Evolutionary conservation across 148 eudicot species (phyloP).

Genomic region (Fagopyrum esculentum): DNA sequence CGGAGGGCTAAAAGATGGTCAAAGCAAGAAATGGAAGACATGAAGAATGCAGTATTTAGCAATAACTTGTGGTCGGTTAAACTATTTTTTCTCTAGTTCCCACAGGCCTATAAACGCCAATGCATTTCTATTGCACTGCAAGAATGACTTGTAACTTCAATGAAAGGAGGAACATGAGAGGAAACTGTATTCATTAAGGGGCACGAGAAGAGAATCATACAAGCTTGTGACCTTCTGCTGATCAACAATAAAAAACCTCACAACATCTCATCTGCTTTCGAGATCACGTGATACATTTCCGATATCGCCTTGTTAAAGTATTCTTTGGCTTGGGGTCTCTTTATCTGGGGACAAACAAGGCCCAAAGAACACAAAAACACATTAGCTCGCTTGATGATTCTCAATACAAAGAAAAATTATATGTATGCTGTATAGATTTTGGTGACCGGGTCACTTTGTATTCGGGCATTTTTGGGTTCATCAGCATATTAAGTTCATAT

Average conservation of each 20-base stretch:
- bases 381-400: not conserved
- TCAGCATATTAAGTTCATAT: too few relatives aligned
- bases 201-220: not conserved
- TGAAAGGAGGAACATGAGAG: not conserved
- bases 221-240: not conserved
- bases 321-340: conserved; percentile 79
- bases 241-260: not conserved
- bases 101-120: too few relatives aligned
- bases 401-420: not conserved
- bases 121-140: too few relatives aligned
- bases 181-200: too few relatives aligned
- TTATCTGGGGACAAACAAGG: conserved; percentile 29
- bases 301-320: conserved; percentile 60
- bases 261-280: conserved; percentile 32
- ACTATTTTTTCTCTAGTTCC: too few relatives aligned
- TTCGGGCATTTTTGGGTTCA: not conserved
- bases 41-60: too few relatives aligned
- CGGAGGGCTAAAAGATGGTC: too few relatives aligned
- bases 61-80: too few relatives aligned
- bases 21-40: too few relatives aligned
- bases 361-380: not conserved
- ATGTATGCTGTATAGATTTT: not conserved
- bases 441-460: not conserved
- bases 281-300: conserved; percentile 47
- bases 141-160: too few relatives aligned